These are phyloP conservation scores for Xylaria flabelliformis DNA, from an alignment of 495 filamentous ascomycete species.

Conservation along the genomic window DNA sequence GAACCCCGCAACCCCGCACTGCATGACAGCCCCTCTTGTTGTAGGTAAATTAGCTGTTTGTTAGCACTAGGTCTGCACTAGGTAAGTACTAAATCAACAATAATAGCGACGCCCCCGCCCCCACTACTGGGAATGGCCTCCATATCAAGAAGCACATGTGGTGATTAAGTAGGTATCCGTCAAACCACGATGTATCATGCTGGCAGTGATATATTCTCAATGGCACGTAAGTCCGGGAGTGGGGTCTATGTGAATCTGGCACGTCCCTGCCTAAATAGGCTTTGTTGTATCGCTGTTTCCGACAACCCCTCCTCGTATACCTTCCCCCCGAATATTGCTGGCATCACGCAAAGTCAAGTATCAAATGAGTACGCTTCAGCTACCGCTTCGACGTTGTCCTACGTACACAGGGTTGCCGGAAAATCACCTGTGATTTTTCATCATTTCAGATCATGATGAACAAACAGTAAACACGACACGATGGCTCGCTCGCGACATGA, in stretches of 20 bases:
- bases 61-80: too few relatives aligned
- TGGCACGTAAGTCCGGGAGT: neutral
- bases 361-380: neutral
- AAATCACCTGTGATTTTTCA: neutral
- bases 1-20: conserved; percentile 5
- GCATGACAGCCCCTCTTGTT: neutral
- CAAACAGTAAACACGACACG: neutral
- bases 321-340: neutral
- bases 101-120: too few relatives aligned
- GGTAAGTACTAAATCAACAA: too few relatives aligned
- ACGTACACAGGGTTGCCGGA: too few relatives aligned
- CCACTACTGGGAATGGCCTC: too few relatives aligned
- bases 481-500: conserved; percentile 34
- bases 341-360: neutral
- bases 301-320: conserved; percentile 12
- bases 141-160: neutral
- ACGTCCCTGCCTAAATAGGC: neutral
- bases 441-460: neutral
- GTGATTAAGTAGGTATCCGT: neutral
- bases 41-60: too few relatives aligned
- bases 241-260: neutral
- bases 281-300: conserved; percentile 5
- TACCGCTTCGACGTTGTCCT: neutral
- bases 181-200: neutral
- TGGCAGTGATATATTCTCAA: neutral